These are phyloP conservation scores for Tetrahymena thermophila DNA, from an alignment of 73 alveolate species.

Conservation along the genomic window DNA sequence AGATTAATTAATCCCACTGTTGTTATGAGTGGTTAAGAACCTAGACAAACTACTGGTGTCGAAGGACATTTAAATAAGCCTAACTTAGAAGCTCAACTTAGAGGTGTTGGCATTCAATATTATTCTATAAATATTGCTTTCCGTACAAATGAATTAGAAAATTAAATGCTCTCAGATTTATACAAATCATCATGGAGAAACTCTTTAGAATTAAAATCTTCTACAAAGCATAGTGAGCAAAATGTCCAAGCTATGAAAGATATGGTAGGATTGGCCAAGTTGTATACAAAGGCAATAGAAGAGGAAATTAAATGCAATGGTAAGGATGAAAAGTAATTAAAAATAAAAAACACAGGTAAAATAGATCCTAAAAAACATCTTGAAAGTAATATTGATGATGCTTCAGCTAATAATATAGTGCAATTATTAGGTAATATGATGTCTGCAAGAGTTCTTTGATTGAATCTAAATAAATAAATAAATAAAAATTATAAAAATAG, in stretches of 20 bases:
- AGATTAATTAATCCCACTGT: constrained; percentile 84
- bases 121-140: constrained; percentile 96
- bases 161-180: constrained; percentile 95
- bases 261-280: constrained; percentile 19
- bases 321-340: constrained; percentile 12
- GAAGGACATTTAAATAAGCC: constrained; percentile 94
- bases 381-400: constrained; percentile 5
- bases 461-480: background rate
- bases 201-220: constrained; percentile 66
- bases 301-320: constrained; percentile 13
- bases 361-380: constrained; percentile 36
- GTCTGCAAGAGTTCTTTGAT: constrained; percentile 5
- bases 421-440: constrained; percentile 14
- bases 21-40: constrained; percentile 85
- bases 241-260: constrained; percentile 61
- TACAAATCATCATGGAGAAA: constrained; percentile 96
- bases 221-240: constrained; percentile 45
- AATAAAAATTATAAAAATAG: background rate
- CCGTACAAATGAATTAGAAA: constrained; percentile 97
- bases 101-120: constrained; percentile 94
- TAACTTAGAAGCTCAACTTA: constrained; percentile 73
- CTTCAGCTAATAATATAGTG: background rate
- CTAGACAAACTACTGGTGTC: constrained; percentile 99
- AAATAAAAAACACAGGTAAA: constrained; percentile 18
- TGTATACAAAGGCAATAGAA: constrained; percentile 1